phyloP scores from a whole-genome alignment of 495 filamentous ascomycete genomes.

The Tetracladium marchalianum region DNA sequence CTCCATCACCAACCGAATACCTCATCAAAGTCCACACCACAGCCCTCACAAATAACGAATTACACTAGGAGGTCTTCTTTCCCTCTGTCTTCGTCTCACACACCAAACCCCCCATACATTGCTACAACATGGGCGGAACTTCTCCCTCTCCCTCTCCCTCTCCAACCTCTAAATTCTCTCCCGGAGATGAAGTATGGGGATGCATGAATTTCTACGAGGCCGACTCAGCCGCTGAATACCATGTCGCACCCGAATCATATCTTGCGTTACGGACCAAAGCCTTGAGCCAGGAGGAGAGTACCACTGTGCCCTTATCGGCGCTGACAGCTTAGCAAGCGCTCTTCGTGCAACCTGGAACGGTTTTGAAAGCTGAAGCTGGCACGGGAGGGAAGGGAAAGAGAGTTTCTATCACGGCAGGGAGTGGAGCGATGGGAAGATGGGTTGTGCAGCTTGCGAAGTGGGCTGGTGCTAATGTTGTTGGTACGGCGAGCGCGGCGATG shows the following conservation, averaged over 20 bases:
- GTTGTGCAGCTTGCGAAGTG: conserved; percentile 41
- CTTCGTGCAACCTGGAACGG: conserved; percentile 36
- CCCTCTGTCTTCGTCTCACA: neutral
- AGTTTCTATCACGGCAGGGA: conserved; percentile 39
- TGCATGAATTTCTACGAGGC: neutral
- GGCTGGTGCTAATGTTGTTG: conserved; percentile 32
- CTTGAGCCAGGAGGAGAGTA: too few relatives aligned
- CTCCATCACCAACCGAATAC: conserved; percentile 3
- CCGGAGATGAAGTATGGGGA: conserved; percentile 5
- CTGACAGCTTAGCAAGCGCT: conserved; percentile 50
- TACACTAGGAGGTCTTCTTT: neutral
- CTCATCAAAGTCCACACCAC: conserved; percentile 7
- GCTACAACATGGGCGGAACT: conserved; percentile 5
- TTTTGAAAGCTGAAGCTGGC: conserved; percentile 12
- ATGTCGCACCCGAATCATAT: neutral
- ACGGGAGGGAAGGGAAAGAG: conserved; percentile 24
- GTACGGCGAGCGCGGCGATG: conserved; percentile 28
- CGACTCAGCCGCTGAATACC: conserved; percentile 6
- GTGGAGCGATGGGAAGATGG: conserved; percentile 47
- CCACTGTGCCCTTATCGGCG: conserved; percentile 14
- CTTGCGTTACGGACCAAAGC: too few relatives aligned
- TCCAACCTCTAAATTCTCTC: neutral
- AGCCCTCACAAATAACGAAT: conserved; percentile 8
- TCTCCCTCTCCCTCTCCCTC: neutral
- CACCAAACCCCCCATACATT: neutral